phyloP scores from a whole-genome alignment of 306 rosid species.

The Echinosophora koreensis region DNA sequence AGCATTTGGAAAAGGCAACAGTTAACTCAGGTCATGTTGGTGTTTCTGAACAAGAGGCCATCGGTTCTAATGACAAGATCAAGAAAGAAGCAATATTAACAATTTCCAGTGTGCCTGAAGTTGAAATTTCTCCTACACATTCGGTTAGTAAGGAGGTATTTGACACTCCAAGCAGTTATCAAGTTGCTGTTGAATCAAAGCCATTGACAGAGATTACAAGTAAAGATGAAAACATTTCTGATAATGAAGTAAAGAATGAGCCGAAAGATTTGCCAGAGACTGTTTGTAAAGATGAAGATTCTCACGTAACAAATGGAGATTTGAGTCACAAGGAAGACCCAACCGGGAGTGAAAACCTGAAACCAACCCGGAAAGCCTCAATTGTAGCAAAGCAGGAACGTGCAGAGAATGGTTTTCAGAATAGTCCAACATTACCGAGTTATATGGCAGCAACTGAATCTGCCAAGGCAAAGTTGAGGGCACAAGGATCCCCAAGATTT shows the following conservation, averaged over 20 bases:
- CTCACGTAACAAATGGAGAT: conserved; percentile 63
- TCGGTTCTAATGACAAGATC: conserved; percentile 57
- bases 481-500: conserved; percentile 90
- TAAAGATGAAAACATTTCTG: conserved; percentile 57
- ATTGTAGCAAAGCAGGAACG: conserved; percentile 78
- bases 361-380: conserved; percentile 68
- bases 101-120: conserved; percentile 53
- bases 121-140: conserved; percentile 64
- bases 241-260: conserved; percentile 57
- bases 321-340: conserved; percentile 72
- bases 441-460: conserved; percentile 99
- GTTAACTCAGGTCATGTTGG: conserved; percentile 46
- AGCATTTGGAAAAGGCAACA: conserved; percentile 62
- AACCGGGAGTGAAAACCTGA: conserved; percentile 69
- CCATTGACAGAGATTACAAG: conserved; percentile 62
- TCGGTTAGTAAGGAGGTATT: conserved; percentile 55
- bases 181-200: conserved; percentile 58
- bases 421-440: conserved; percentile 84
- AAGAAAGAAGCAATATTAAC: conserved; percentile 57
- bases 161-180: conserved; percentile 55
- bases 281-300: conserved; percentile 60
- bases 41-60: conserved; percentile 53
- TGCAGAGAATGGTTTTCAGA: conserved; percentile 76
- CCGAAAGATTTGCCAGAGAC: conserved; percentile 57
- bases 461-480: conserved; percentile 96